A percentile compares a stretch with the other conserved stretches of the same genome.
Conservation (phyloP, 441 rosid genomes). For the Eruca vesicaria region DNA sequence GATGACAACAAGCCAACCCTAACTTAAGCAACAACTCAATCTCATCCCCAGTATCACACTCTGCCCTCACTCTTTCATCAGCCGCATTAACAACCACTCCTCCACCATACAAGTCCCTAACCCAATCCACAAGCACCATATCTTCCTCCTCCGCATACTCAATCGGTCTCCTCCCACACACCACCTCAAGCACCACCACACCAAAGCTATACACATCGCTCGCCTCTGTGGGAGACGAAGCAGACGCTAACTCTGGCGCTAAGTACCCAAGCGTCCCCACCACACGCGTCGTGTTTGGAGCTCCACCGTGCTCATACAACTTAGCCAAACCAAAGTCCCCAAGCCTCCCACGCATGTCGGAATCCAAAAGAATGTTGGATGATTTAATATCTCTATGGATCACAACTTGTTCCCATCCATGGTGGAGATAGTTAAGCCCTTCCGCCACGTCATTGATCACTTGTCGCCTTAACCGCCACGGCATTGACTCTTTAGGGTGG, state of each 20-base stretch:
- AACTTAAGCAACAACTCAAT: constrained; percentile 52
- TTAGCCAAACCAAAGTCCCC: constrained; percentile 66
- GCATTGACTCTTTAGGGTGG: constrained; percentile 44
- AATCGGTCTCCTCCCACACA: constrained; percentile 58
- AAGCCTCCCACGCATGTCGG: constrained; percentile 59
- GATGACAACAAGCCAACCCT: constrained; percentile 70
- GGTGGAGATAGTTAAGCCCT: constrained; percentile 65
- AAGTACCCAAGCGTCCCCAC: constrained; percentile 67
- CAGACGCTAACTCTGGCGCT: constrained; percentile 59
- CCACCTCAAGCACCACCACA: constrained; percentile 64
- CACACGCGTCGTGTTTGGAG: constrained; percentile 59
- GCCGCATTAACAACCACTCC: constrained; percentile 45
- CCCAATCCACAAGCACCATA: constrained; percentile 55
- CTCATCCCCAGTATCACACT: constrained; percentile 42
- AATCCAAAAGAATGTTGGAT: constrained; percentile 55
- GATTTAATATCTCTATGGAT: constrained; percentile 63
- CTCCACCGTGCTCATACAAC: constrained; percentile 57
- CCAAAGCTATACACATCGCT: constrained; percentile 66
- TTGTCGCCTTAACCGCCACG: constrained; percentile 49
- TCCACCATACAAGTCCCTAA: constrained; percentile 44
- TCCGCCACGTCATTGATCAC: constrained; percentile 58
- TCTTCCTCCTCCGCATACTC: constrained; percentile 50
- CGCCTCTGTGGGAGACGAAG: constrained; percentile 44
- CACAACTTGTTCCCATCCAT: constrained; percentile 68
- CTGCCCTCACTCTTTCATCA: constrained; percentile 41